Evolutionary conservation across 768 basidiomycete genomes (phyloP).

Genomic region (Boletales sp.): DNA sequence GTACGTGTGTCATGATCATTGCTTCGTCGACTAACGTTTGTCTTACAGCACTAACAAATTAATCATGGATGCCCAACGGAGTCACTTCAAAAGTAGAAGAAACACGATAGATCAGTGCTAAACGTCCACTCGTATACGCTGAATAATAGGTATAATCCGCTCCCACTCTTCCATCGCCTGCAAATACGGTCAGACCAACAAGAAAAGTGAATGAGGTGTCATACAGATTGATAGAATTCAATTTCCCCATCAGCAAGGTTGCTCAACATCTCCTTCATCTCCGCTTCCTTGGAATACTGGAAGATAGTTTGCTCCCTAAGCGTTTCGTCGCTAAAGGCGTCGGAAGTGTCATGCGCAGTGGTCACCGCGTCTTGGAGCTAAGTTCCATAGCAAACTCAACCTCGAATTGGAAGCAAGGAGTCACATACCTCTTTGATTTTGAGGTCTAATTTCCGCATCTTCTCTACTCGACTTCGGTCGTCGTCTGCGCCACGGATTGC

Average conservation of each 20-base stretch:
- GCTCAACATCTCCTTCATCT: slow-evolving; percentile 95
- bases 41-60: background rate
- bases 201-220: slow-evolving; percentile 12
- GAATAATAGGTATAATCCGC: slow-evolving; percentile 86
- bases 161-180: slow-evolving; percentile 99
- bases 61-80: slow-evolving; percentile 5
- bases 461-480: slow-evolving; percentile 88
- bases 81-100: slow-evolving; percentile 11
- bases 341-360: slow-evolving; percentile 91
- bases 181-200: slow-evolving; percentile 5
- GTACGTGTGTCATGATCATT: background rate
- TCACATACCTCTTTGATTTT: slow-evolving; percentile 89
- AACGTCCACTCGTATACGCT: slow-evolving; percentile 91
- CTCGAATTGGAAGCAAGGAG: background rate
- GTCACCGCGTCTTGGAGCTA: slow-evolving; percentile 97
- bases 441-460: slow-evolving; percentile 86
- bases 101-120: slow-evolving; percentile 36
- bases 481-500: slow-evolving; percentile 90
- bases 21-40: background rate
- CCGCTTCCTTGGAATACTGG: slow-evolving; percentile 85
- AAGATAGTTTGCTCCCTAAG: slow-evolving; percentile 88
- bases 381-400: slow-evolving; percentile 1
- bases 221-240: slow-evolving; percentile 85
- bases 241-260: slow-evolving; percentile 93
- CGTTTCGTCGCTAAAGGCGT: slow-evolving; percentile 95